These are phyloP conservation scores for Iberis pinnata DNA, from an alignment of 345 rosid genomes.

Conservation along the genomic window DNA sequence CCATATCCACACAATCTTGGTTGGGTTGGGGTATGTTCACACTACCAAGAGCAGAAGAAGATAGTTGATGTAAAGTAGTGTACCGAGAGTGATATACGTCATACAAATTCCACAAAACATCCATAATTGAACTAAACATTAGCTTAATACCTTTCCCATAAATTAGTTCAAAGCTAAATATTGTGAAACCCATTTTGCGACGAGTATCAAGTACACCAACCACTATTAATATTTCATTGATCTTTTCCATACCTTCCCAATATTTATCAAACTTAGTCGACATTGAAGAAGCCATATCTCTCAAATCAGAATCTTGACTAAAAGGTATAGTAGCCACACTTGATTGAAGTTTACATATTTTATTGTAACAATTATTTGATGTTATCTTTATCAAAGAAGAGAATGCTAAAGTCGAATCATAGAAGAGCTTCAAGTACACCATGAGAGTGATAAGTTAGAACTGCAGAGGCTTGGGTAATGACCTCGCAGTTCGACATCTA, in stretches of 20 bases:
- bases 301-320: background rate
- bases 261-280: too few species aligned
- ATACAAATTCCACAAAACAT: background rate
- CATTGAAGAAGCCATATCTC: background rate
- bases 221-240: slow-evolving; percentile 9
- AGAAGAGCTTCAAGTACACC: too few species aligned
- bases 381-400: too few species aligned
- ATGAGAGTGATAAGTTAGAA: too few species aligned
- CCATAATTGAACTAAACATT: background rate
- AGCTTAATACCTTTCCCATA: slow-evolving; percentile 3
- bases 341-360: too few species aligned
- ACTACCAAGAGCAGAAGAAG: background rate
- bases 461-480: too few species aligned
- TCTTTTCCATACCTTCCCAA: background rate
- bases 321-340: background rate
- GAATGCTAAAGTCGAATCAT: too few species aligned
- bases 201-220: too few species aligned
- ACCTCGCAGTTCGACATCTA: too few species aligned
- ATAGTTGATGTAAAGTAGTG: background rate
- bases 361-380: too few species aligned
- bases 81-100: too few species aligned
- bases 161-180: background rate
- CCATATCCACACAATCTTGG: background rate
- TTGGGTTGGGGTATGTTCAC: background rate
- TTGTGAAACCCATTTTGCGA: background rate